Base-by-base conservation (phyloP, 805 yeast species). In the Candida ortonii region DNA sequence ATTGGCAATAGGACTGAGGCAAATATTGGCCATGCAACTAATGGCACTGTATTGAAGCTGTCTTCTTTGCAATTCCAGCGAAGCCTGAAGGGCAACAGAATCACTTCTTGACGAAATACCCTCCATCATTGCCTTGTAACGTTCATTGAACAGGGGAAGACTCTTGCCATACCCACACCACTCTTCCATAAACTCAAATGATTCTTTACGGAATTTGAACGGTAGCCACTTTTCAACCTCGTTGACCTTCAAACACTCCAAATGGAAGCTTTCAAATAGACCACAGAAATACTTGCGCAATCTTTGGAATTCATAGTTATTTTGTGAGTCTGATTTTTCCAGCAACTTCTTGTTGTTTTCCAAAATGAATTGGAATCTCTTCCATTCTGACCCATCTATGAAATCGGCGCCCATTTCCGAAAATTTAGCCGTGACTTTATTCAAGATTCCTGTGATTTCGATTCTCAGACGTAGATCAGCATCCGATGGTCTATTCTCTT, bases 141-240 rank as follows among this genome's bases (percentile, higher is more conserved):
- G 67, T 25, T 81, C 83, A 19, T 76, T 78, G 3, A 87, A 74
- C 2, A 79, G 52, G 1, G 67, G 53, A 7, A 76, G 70, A 16
- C 78, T 67, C 33, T 76, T 80, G 3, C 97, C 97, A 58, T 76
- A 78, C 0, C 95, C 95, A 57, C 96, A 88, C 99, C 99, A 93
- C 55, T 86, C 95, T 46, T 84, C 89, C 37, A 93, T 64, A 50
- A 76, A 82, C 28, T 79, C 76, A 62, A 87, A 89, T 42, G 94
- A 84, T 2, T 85, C 82, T 19, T 84, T 78, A 34, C 96, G 67
- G 2, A 88, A 90, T 45, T 81, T 87, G 56, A 89, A 88, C 1
- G 95, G 90, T n/a, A 89, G 65, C 76, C 89, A 80, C 24, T 67
- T 64, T 7, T 64, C 68, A 2, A 72, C 65, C 12, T 61, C 59